Evolutionary conservation across 2,329 filamentous ascomycete genomes (phyloP).

Genomic region (Tympanopsis confertula): DNA sequence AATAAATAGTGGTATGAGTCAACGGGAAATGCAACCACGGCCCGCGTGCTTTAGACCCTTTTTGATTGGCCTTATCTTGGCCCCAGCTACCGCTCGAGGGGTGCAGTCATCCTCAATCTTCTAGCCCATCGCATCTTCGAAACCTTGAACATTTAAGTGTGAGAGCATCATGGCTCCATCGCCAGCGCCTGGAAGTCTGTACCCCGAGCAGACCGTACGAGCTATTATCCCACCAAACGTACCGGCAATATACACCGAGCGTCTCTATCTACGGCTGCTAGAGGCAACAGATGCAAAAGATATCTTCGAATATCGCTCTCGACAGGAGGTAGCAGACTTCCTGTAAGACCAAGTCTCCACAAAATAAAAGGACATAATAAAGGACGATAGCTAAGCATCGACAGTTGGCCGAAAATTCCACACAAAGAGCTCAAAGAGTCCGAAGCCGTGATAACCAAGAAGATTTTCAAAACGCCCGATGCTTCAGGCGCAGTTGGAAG

Average conservation of each 20-base stretch:
- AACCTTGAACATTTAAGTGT: no score
- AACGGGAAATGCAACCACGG: no score
- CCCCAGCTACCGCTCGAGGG: no score
- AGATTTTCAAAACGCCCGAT: slow-evolving; percentile 2
- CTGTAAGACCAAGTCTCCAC: not conserved
- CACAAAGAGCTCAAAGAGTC: not conserved
- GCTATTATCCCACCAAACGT: not conserved
- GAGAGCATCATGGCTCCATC: no score
- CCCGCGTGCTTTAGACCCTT: no score
- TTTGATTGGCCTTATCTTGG: no score
- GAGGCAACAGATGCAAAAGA: not conserved
- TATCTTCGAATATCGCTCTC: not conserved
- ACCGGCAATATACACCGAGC: not conserved
- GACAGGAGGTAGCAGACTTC: not conserved
- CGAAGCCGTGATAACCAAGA: not conserved
- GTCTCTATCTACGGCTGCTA: not conserved
- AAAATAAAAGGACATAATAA: not conserved
- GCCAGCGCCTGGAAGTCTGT: no score
- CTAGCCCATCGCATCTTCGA: no score
- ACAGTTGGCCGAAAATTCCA: not conserved
- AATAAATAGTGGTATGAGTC: no score
- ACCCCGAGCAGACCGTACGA: not conserved
- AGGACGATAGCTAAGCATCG: no score
- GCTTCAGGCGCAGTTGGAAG: slow-evolving; percentile 6
- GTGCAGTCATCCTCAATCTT: no score